These are phyloP conservation scores for Penicillium sp. DNA, from an alignment of 2,329 filamentous ascomycete species.

Conservation along the genomic window DNA sequence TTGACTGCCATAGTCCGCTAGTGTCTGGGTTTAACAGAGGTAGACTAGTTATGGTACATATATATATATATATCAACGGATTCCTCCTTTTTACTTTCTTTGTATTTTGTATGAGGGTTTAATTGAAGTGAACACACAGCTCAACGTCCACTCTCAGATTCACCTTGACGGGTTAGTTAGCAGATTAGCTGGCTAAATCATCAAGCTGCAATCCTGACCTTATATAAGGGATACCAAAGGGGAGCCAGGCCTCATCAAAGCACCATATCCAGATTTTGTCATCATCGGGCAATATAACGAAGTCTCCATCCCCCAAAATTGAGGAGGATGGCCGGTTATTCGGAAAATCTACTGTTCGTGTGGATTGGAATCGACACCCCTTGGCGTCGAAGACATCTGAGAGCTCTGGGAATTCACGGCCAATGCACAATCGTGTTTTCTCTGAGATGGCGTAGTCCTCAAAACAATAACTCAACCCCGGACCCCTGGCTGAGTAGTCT, in stretches of 20 bases:
- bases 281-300: neutral
- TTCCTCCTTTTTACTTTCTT: neutral
- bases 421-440: neutral
- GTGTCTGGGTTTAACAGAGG: neutral
- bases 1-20: neutral
- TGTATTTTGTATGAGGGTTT: too few relatives aligned
- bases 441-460: neutral
- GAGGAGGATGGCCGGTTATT: too few relatives aligned
- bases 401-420: neutral
- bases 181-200: neutral
- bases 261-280: conserved; percentile 19
- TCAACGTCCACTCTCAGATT: too few relatives aligned
- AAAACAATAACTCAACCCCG: neutral
- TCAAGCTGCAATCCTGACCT: neutral
- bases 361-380: neutral
- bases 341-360: too few relatives aligned
- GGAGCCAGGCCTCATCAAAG: conserved; percentile 19
- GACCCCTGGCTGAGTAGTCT: neutral
- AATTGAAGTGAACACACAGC: too few relatives aligned
- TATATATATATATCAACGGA: too few relatives aligned
- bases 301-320: neutral
- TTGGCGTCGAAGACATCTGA: neutral
- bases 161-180: too few relatives aligned
- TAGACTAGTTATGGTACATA: neutral
- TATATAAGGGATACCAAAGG: neutral